A percentile compares a stretch with the other conserved stretches of the same genome.
Evolutionary conservation across 23 red algal genomes (phyloP).

Genomic region (Gracilaria domingensis): DNA sequence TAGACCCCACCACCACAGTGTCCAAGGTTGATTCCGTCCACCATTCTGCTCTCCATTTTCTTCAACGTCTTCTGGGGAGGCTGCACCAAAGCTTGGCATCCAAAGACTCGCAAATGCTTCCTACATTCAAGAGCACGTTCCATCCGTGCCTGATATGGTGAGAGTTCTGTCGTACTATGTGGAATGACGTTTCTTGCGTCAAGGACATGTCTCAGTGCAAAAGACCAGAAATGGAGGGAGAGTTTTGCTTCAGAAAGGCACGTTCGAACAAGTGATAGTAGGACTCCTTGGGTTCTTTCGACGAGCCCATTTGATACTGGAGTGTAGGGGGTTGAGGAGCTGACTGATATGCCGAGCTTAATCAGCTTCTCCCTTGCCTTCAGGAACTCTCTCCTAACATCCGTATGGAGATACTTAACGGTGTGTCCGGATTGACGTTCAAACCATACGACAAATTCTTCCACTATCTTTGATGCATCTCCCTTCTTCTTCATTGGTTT

Average conservation of each 20-base stretch:
- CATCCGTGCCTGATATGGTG: background rate
- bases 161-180: background rate
- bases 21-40: background rate
- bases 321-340: conserved; percentile 14
- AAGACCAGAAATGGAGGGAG: background rate
- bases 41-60: background rate
- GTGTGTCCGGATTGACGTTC: background rate
- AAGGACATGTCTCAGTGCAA: conserved; percentile 23
- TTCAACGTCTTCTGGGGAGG: background rate
- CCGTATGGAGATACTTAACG: background rate
- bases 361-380: background rate
- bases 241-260: conserved; percentile 24
- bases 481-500: conserved; percentile 4
- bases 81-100: background rate
- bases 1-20: conserved; percentile 14
- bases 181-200: background rate
- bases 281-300: conserved; percentile 9
- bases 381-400: conserved; percentile 19
- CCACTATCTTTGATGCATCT: conserved; percentile 1
- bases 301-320: conserved; percentile 35
- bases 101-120: conserved; percentile 28
- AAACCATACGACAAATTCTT: conserved; percentile 14
- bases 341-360: background rate
- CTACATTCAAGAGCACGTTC: background rate
- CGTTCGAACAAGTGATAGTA: conserved; percentile 3